Conservation (phyloP, 176 grass and related monocot genomes). For the Stipa capillata region DNA sequence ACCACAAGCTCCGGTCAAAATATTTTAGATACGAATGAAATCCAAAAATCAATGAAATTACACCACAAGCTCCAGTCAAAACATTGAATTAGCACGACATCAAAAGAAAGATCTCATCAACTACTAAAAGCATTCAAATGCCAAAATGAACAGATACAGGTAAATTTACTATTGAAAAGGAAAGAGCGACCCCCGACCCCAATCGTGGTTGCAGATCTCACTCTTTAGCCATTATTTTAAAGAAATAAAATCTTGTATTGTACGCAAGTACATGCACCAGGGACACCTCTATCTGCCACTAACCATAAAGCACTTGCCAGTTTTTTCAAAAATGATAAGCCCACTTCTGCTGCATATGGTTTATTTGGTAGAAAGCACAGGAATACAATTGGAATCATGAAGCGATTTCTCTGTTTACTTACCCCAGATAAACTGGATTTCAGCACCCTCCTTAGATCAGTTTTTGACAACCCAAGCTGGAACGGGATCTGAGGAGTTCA, state of each 20-base stretch:
- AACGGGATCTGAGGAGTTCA: conserved; percentile 78
- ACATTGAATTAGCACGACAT: not conserved
- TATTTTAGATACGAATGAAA: not conserved
- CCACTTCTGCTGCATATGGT: not conserved
- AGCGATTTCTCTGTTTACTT: conserved; percentile 32
- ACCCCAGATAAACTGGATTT: conserved; percentile 85
- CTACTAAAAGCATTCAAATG: not conserved
- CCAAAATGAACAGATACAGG: not conserved
- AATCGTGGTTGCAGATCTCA: not conserved
- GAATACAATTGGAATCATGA: not conserved
- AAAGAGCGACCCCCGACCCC: not conserved
- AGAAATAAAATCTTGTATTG: not conserved
- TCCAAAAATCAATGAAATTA: not conserved
- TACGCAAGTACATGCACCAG: not conserved
- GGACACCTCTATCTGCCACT: not conserved
- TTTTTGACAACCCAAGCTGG: conserved; percentile 79
- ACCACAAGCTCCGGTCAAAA: not conserved
- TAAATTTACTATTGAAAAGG: not conserved
- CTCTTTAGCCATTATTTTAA: not conserved
- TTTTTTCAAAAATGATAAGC: not conserved
- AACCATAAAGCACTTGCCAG: not conserved
- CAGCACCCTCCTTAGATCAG: conserved; percentile 89
- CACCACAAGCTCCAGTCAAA: not conserved
- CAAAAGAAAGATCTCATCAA: not conserved
- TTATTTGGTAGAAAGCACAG: not conserved